phyloP scores from a whole-genome alignment of 176 grass and related monocot species.

The Canna indica region DNA sequence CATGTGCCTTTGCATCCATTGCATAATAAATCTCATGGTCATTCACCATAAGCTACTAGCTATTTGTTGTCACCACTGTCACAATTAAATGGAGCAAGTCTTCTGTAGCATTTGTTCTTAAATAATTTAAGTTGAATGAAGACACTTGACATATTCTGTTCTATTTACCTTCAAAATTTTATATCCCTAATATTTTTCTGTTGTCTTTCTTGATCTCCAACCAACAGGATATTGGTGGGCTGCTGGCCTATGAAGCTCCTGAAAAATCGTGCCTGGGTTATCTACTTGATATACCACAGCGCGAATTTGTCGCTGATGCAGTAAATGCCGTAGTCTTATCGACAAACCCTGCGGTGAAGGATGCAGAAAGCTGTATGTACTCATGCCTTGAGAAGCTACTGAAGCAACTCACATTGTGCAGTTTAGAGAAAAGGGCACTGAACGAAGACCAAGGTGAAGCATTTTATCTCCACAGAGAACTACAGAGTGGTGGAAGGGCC shows the following conservation, averaged over 20 bases:
- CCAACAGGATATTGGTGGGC: constrained; percentile 53
- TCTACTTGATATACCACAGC: constrained; percentile 56
- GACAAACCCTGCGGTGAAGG: constrained; percentile 55
- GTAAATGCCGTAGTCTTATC: constrained; percentile 71
- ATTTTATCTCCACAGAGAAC: constrained; percentile 86
- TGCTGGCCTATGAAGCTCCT: constrained; percentile 75
- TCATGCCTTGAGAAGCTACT: constrained; percentile 80
- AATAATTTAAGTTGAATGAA: background rate
- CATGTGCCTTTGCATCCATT: too few relatives aligned
- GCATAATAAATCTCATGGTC: too few relatives aligned
- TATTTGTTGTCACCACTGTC: too few relatives aligned
- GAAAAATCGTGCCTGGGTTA: constrained; percentile 63
- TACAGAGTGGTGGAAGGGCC: constrained; percentile 27
- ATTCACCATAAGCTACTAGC: too few relatives aligned
- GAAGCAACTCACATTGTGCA: constrained; percentile 81
- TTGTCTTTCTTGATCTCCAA: background rate
- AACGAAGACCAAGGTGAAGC: constrained; percentile 61
- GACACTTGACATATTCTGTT: background rate
- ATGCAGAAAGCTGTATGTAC: constrained; percentile 59
- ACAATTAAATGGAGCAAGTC: background rate
- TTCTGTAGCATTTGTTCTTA: background rate
- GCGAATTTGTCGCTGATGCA: constrained; percentile 80
- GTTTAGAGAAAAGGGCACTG: constrained; percentile 48
- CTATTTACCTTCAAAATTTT: background rate
- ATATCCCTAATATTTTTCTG: background rate